Conservation (phyloP, 176 grass and related monocot genomes). For the Rhipidocladum racemiflorum region DNA sequence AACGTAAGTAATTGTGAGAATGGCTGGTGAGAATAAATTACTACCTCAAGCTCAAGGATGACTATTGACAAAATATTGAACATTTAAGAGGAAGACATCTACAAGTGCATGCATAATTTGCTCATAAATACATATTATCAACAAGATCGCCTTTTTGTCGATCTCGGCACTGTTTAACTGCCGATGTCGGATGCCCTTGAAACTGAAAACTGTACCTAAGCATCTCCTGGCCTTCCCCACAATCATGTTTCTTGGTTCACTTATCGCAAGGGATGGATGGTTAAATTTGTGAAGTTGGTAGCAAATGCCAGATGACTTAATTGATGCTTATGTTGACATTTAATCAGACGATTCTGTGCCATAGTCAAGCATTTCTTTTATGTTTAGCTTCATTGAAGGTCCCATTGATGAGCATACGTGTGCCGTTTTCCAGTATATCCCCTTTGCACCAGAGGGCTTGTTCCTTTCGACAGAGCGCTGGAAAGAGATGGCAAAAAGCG, state of each 20-base stretch:
- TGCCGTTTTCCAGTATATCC: constrained; percentile 89
- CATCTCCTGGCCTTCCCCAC: constrained; percentile 28
- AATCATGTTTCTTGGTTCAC: constrained; percentile 12
- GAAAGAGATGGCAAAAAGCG: constrained; percentile 22
- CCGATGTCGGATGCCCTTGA: constrained; percentile 34
- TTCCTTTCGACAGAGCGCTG: constrained; percentile 88
- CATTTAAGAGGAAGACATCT: constrained; percentile 31
- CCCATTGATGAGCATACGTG: constrained; percentile 95
- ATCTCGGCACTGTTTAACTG: constrained; percentile 32
- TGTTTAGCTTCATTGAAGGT: constrained; percentile 86
- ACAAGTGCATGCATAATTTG: constrained; percentile 31
- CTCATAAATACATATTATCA: constrained; percentile 49
- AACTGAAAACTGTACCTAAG: constrained; percentile 49
- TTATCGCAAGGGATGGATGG: constrained; percentile 22
- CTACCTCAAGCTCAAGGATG: constrained; percentile 24
- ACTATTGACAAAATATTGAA: constrained; percentile 51
- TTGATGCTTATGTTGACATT: constrained; percentile 9
- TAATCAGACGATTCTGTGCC: constrained; percentile 43
- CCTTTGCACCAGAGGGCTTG: constrained; percentile 97
- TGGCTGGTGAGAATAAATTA: background rate
- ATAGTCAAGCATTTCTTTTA: constrained; percentile 90
- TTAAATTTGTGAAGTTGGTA: constrained; percentile 20
- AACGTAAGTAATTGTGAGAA: background rate
- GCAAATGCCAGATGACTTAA: constrained; percentile 25
- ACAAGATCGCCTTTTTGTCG: constrained; percentile 21